A percentile compares a stretch with the other conserved stretches of the same genome.
phyloP scores from a whole-genome alignment of 805 yeast species.

The Zygoascus bituminiphila region DNA sequence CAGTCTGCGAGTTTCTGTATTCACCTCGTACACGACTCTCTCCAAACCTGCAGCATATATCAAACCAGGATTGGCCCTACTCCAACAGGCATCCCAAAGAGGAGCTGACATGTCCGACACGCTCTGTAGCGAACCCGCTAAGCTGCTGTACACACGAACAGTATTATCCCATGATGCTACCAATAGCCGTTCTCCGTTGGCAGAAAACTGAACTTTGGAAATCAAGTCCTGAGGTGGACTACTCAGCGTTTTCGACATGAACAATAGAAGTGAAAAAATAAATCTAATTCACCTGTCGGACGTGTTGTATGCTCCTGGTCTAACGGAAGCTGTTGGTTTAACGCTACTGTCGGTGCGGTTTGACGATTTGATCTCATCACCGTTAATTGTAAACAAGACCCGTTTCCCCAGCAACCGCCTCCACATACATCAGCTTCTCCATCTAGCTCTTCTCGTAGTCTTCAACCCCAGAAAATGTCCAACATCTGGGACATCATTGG shows the following conservation, averaged over 20 bases:
- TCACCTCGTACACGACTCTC: conserved; percentile 46
- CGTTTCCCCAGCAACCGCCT: neutral
- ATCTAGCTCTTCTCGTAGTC: neutral
- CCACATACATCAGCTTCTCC: neutral
- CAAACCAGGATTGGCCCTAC: conserved; percentile 15
- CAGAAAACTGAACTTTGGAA: conserved; percentile 37
- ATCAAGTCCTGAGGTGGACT: conserved; percentile 34
- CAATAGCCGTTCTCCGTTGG: conserved; percentile 29
- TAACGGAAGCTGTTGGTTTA: neutral
- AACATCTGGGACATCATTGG: conserved; percentile 6
- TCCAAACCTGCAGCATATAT: conserved; percentile 45
- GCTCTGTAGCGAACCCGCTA: neutral
- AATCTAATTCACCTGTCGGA: too few species aligned
- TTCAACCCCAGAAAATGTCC: conserved; percentile 3
- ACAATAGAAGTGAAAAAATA: too few species aligned
- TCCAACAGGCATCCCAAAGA: conserved; percentile 25
- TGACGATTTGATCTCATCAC: neutral
- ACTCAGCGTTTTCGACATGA: conserved; percentile 4
- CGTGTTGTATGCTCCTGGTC: too few species aligned
- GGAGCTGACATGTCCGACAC: conserved; percentile 19
- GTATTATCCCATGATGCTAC: conserved; percentile 54
- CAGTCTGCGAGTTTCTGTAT: conserved; percentile 37
- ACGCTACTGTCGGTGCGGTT: neutral
- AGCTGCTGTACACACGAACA: conserved; percentile 36
- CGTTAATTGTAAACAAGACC: neutral